phyloP scores from a whole-genome alignment of 1,139 yeast genomes.

The Lodderomyces elongisporus region DNA sequence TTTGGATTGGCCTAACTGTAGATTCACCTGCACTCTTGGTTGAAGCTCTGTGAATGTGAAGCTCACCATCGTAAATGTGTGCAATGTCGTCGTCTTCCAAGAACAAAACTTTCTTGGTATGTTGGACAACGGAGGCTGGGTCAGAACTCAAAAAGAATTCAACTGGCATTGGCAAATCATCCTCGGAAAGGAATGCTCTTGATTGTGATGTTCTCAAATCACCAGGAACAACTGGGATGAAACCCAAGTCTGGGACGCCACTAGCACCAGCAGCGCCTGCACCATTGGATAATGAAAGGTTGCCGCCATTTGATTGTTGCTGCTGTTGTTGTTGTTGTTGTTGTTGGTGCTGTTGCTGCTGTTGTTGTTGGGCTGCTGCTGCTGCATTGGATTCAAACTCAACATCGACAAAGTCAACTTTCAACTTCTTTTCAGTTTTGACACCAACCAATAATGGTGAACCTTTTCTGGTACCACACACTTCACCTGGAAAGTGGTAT shows the following conservation, averaged over 20 bases:
- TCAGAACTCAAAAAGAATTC: conserved; percentile 96
- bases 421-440: conserved; percentile 88
- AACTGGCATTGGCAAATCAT: conserved; percentile 88
- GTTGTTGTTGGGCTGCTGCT: no score
- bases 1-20: conserved; percentile 91
- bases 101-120: conserved; percentile 93
- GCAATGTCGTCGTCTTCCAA: conserved; percentile 99
- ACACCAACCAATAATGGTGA: conserved; percentile 97
- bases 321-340: conserved; percentile 1
- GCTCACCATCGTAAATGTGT: conserved; percentile 95
- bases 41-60: conserved; percentile 90
- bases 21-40: conserved; percentile 88
- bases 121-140: conserved; percentile 96
- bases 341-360: no score
- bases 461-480: conserved; percentile 96
- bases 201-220: conserved; percentile 85
- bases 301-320: conserved; percentile 16
- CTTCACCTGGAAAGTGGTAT: conserved; percentile 89
- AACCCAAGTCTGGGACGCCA: conserved; percentile 30
- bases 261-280: conserved; percentile 9
- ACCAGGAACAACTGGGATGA: conserved; percentile 37
- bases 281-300: conserved; percentile 5
- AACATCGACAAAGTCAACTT: conserved; percentile 97
- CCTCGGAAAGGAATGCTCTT: conserved; percentile 87
- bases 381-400: conserved; percentile 68